phyloP scores from a whole-genome alignment of 352 stramenopile genomes.

The Pilasporangium apinafurcum region DNA sequence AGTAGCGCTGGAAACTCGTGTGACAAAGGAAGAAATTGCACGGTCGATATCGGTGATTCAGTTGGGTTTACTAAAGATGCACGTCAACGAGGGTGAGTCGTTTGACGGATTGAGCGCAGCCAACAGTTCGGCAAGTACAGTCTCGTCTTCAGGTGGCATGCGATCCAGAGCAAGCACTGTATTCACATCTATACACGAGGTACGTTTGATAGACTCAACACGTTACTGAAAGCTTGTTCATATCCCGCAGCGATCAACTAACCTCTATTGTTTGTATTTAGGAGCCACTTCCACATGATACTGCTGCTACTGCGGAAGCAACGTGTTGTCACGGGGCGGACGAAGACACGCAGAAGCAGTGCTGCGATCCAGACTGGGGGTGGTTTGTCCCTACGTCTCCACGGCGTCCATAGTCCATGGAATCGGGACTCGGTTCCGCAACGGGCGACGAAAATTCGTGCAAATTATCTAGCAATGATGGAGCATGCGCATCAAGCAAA shows the following conservation, averaged over 20 bases:
- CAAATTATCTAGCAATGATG: no score
- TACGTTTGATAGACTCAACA: slow-evolving; percentile 1
- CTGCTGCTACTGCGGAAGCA: slow-evolving; percentile 1
- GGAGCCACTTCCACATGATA: slow-evolving; percentile 1
- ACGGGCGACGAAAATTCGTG: no score
- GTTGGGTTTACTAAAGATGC: slow-evolving; percentile 28
- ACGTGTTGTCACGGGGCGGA: slow-evolving; percentile 19
- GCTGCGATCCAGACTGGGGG: slow-evolving; percentile 55
- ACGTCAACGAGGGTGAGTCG: slow-evolving; percentile 6
- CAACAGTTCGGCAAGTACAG: slow-evolving; percentile 16
- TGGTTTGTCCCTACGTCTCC: slow-evolving; percentile 53
- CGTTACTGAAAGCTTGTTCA: no score
- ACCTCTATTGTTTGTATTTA: background rate
- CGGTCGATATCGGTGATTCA: slow-evolving; percentile 41
- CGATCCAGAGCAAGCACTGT: slow-evolving; percentile 30
- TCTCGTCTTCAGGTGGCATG: slow-evolving; percentile 22
- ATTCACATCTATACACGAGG: slow-evolving; percentile 29
- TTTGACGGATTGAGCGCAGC: slow-evolving; percentile 10
- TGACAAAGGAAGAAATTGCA: slow-evolving; percentile 38
- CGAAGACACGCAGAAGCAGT: slow-evolving; percentile 10
- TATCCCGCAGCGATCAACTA: no score
- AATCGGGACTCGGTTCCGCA: no score
- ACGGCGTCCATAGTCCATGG: slow-evolving; percentile 1
- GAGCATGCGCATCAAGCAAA: no score
- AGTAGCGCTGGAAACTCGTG: slow-evolving; percentile 18